These are phyloP conservation scores for Coemansia sp. DNA, from an alignment of 192 early-diverging fungal species.

Conservation along the genomic window DNA sequence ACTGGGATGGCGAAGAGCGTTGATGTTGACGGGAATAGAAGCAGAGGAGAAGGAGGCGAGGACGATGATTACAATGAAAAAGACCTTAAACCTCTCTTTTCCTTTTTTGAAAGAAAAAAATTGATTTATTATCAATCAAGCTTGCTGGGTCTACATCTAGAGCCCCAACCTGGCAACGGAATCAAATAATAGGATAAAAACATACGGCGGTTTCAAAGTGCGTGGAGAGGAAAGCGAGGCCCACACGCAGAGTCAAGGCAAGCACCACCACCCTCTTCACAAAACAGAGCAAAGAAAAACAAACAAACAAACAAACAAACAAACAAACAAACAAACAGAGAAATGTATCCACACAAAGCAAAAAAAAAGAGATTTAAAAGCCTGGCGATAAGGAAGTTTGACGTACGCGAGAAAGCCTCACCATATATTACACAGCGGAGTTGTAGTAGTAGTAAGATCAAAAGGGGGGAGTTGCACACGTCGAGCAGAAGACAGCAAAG, in stretches of 20 bases:
- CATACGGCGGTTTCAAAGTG: background rate
- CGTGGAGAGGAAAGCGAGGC: background rate
- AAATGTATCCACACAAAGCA: conserved; percentile 1
- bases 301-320: too few species aligned
- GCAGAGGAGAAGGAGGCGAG: background rate
- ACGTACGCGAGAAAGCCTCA: conserved; percentile 22
- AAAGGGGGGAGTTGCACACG: background rate
- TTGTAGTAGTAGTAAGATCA: background rate
- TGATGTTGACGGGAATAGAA: background rate
- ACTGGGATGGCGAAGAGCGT: background rate
- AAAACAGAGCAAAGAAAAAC: conserved; percentile 10
- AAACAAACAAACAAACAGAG: too few species aligned
- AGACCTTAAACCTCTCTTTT: background rate
- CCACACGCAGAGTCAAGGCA: conserved; percentile 14
- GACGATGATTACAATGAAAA: background rate
- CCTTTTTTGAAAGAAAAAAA: conserved; percentile 5
- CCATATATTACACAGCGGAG: conserved; percentile 25
- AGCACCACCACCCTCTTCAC: conserved; percentile 13
- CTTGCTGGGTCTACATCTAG: background rate
- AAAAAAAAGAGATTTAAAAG: background rate
- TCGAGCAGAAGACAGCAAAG: too few species aligned
- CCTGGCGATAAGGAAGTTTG: conserved; percentile 10
- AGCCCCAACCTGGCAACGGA: background rate
- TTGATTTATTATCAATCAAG: background rate
- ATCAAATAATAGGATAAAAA: background rate